A percentile compares a stretch with the other conserved stretches of the same genome.
These are phyloP conservation scores for Cydonia oblonga DNA, from an alignment of 331 rosid species.

Conservation along the genomic window DNA sequence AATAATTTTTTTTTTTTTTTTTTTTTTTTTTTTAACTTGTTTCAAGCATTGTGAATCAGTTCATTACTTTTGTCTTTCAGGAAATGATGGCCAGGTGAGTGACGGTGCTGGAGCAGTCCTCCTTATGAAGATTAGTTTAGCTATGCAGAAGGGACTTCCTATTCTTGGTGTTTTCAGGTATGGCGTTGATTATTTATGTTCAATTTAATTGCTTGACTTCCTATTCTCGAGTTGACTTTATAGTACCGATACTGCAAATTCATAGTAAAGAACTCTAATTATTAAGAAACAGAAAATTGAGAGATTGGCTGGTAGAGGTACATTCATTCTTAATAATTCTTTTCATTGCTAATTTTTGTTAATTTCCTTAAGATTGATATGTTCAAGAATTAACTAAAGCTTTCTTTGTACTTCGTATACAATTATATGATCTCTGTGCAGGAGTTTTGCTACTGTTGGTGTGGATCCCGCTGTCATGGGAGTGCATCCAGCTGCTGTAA, in stretches of 20 bases:
- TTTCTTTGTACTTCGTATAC: not conserved
- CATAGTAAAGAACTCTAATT: too few relatives aligned
- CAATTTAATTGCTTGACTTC: not conserved
- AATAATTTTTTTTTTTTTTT: not conserved
- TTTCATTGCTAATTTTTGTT: too few relatives aligned
- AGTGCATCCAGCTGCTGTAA: conserved; percentile 76
- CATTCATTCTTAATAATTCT: not conserved
- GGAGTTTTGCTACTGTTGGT: conserved; percentile 86
- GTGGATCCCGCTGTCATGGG: conserved; percentile 97
- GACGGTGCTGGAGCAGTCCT: conserved; percentile 95
- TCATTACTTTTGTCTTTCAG: conserved; percentile 22
- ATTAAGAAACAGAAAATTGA: too few relatives aligned
- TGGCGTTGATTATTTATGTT: not conserved
- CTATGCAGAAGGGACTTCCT: conserved; percentile 36
- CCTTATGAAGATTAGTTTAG: conserved; percentile 76
- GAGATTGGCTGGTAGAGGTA: too few relatives aligned
- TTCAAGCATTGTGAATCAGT: not conserved
- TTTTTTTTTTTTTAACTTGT: conserved; percentile 1
- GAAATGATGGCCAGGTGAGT: conserved; percentile 85
- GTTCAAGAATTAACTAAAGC: not conserved
- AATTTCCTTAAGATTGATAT: not conserved
- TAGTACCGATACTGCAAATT: too few relatives aligned
- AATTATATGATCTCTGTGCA: conserved; percentile 15
- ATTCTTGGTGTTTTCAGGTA: conserved; percentile 67
- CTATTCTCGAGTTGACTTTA: not conserved